A percentile compares a stretch with the other conserved stretches of the same genome.
Evolutionary conservation across 2,329 filamentous ascomycete genomes (phyloP).

Genomic region (Sordariomycetes sp.): DNA sequence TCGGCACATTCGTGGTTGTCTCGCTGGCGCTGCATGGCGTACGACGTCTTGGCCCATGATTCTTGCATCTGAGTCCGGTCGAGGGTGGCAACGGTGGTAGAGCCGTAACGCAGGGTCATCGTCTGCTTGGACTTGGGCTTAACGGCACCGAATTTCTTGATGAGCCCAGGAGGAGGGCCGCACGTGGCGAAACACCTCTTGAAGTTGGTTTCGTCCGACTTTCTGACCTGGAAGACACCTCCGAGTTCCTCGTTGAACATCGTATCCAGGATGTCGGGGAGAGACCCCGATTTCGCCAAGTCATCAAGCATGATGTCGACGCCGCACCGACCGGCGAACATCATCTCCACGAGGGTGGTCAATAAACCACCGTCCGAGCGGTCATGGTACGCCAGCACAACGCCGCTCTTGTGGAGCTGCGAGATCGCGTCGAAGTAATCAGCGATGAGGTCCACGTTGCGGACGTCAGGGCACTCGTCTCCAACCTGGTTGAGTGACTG

Average conservation of each 20-base stretch:
- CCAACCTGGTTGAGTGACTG: constrained; percentile 84
- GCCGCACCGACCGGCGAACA: constrained; percentile 90
- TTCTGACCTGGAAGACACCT: constrained; percentile 89
- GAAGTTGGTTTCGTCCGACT: constrained; percentile 75
- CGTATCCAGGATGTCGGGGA: constrained; percentile 58
- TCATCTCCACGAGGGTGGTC: constrained; percentile 90
- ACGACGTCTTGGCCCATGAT: constrained; percentile 80
- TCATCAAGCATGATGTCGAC: constrained; percentile 76
- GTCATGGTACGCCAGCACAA: constrained; percentile 89
- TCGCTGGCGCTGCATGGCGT: constrained; percentile 80
- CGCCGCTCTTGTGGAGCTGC: constrained; percentile 46
- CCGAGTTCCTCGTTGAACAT: constrained; percentile 96
- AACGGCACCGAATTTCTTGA: constrained; percentile 76
- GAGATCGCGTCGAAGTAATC: constrained; percentile 85
- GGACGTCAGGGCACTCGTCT: constrained; percentile 75
- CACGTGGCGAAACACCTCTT: constrained; percentile 84
- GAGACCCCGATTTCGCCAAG: constrained; percentile 50
- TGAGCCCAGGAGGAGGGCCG: constrained; percentile 69
- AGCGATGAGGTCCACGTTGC: constrained; percentile 67
- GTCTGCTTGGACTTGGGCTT: constrained; percentile 60
- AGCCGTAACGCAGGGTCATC: constrained; percentile 63
- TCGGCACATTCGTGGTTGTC: constrained; percentile 86
- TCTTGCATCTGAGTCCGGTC: constrained; percentile 68
- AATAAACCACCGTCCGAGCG: constrained; percentile 86
- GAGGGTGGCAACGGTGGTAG: constrained; percentile 57